These are phyloP conservation scores for Coemansia interrupta DNA, from an alignment of 192 early-diverging fungal species.

Conservation along the genomic window DNA sequence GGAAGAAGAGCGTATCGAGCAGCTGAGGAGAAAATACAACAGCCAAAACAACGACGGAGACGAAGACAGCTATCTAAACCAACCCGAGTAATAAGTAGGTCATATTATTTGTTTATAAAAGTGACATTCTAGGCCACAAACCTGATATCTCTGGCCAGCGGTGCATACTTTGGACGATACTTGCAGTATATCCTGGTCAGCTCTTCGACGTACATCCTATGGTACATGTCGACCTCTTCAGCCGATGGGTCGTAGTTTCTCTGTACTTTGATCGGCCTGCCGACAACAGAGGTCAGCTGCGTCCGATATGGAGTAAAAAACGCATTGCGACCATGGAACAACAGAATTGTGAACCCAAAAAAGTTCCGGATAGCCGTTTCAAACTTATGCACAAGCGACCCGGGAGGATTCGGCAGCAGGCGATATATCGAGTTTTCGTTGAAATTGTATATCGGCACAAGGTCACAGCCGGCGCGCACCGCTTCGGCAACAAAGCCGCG, in stretches of 20 bases:
- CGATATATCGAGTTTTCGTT: conserved; percentile 92
- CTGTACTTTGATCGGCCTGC: conserved; percentile 33
- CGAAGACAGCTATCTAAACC: conserved; percentile 2
- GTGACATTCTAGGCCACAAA: conserved; percentile 29
- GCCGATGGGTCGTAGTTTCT: conserved; percentile 25
- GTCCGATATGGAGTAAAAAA: conserved; percentile 62
- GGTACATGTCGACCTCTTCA: conserved; percentile 31
- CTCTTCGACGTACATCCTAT: conserved; percentile 40
- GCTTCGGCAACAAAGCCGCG: conserved; percentile 91
- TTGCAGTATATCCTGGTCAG: conserved; percentile 39
- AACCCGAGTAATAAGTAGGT: too few species aligned
- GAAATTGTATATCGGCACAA: conserved; percentile 90
- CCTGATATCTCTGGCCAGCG: conserved; percentile 20
- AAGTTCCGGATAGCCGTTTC: conserved; percentile 70
- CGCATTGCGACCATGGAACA: conserved; percentile 83
- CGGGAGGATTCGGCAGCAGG: conserved; percentile 66
- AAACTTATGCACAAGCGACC: conserved; percentile 62
- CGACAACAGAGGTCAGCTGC: conserved; percentile 46
- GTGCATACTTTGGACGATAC: conserved; percentile 44
- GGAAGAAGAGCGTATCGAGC: conserved; percentile 69
- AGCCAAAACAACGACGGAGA: conserved; percentile 38
- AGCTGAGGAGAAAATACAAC: conserved; percentile 55
- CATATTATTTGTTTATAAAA: neutral
- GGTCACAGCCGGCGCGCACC: conserved; percentile 68
- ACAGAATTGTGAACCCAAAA: conserved; percentile 68